Evolutionary conservation across 2,329 filamentous ascomycete genomes (phyloP).

Genomic region (Talaromyces funiculosus): DNA sequence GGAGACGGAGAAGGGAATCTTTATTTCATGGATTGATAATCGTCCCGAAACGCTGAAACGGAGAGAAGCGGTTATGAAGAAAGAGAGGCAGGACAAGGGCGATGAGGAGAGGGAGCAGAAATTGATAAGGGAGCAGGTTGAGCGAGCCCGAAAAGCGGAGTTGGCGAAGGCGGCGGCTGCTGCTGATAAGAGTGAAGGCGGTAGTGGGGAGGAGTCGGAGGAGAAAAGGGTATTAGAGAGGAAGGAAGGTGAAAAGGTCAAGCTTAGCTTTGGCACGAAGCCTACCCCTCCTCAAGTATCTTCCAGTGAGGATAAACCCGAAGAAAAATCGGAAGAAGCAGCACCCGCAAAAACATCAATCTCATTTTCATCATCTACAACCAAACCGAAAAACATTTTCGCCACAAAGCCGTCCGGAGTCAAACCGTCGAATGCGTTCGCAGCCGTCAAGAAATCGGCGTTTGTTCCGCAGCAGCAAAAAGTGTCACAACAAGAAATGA

Average conservation of each 20-base stretch:
- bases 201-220: conserved; percentile 49
- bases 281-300: conserved; percentile 16
- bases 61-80: conserved; percentile 73
- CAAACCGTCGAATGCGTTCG: conserved; percentile 51
- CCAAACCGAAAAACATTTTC: conserved; percentile 13
- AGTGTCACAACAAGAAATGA: conserved; percentile 81
- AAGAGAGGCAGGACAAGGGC: conserved; percentile 80
- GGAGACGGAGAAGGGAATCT: conserved; percentile 76
- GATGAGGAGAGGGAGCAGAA: conserved; percentile 85
- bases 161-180: conserved; percentile 4
- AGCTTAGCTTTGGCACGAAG: conserved; percentile 56
- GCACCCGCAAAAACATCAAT: conserved; percentile 5
- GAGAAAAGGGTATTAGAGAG: conserved; percentile 43
- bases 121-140: conserved; percentile 77
- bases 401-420: conserved; percentile 49
- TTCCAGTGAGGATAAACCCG: background rate
- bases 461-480: conserved; percentile 62
- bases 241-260: conserved; percentile 70
- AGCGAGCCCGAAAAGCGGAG: conserved; percentile 61
- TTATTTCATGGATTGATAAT: conserved; percentile 87
- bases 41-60: conserved; percentile 76
- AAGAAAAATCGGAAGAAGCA: background rate
- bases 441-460: conserved; percentile 58
- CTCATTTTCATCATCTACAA: background rate
- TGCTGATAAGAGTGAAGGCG: background rate